Evolutionary conservation across 305 asterid genomes (phyloP).

Genomic region (Nicotiana rustica): DNA sequence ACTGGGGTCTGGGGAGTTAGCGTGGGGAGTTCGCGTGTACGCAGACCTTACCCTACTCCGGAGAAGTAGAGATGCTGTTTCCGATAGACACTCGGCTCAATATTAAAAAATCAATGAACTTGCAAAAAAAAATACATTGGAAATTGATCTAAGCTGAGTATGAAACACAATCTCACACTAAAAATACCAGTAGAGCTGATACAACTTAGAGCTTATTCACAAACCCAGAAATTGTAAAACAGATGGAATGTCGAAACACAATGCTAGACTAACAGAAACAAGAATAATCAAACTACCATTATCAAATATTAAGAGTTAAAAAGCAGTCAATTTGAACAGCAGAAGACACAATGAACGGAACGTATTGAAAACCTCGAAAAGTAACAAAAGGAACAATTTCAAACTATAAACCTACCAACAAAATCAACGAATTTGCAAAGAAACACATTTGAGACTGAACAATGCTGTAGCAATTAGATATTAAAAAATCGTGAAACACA

Average conservation of each 20-base stretch:
- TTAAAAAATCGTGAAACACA: neutral
- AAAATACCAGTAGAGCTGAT: neutral
- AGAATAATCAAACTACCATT: neutral
- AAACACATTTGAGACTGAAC: neutral
- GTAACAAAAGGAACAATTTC: neutral
- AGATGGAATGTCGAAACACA: neutral
- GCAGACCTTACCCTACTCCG: too few species aligned
- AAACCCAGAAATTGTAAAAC: neutral
- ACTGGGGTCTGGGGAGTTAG: too few species aligned
- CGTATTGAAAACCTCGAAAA: neutral
- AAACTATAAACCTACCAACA: neutral
- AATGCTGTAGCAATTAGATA: neutral
- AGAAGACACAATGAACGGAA: constrained; percentile 14
- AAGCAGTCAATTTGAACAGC: constrained; percentile 20
- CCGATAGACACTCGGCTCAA: too few species aligned
- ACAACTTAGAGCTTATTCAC: constrained; percentile 21
- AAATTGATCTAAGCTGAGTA: neutral
- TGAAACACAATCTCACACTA: constrained; percentile 2
- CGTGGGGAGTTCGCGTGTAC: too few species aligned
- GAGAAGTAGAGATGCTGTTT: too few species aligned
- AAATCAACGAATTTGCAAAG: neutral
- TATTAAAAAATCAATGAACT: constrained; percentile 10
- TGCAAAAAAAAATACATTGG: neutral
- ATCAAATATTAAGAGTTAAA: neutral
- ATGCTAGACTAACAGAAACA: constrained; percentile 16